Conservation (phyloP, 2,329 filamentous ascomycete genomes). For the Exophiala sideris region DNA sequence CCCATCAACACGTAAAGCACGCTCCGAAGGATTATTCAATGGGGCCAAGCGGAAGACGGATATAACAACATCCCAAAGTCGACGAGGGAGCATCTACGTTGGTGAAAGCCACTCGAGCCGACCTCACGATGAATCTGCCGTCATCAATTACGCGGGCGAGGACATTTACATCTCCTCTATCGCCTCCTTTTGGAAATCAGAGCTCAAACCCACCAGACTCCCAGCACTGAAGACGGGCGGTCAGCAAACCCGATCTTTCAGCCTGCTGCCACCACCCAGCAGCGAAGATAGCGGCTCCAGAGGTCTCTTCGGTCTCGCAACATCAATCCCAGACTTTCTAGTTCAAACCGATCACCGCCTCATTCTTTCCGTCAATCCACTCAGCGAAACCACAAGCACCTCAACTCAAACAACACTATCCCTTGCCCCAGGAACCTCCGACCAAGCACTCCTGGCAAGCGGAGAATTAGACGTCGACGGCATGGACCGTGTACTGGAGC, state of each 20-base stretch:
- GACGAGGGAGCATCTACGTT: constrained; percentile 42
- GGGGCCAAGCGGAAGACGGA: constrained; percentile 29
- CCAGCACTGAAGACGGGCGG: constrained; percentile 16
- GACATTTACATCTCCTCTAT: constrained; percentile 44
- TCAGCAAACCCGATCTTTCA: constrained; percentile 10
- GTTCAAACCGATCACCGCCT: constrained; percentile 21
- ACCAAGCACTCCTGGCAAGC: constrained; percentile 41
- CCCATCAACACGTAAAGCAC: constrained; percentile 45
- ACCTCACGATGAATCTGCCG: constrained; percentile 39
- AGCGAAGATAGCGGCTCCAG: not conserved
- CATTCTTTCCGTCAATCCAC: constrained; percentile 18
- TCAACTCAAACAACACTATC: constrained; percentile 1
- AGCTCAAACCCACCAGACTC: constrained; percentile 15
- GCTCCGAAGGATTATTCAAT: constrained; percentile 42
- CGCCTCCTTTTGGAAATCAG: constrained; percentile 42
- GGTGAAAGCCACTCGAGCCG: constrained; percentile 34
- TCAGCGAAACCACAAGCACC: constrained; percentile 9
- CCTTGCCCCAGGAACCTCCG: constrained; percentile 19
- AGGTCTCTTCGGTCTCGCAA: constrained; percentile 6
- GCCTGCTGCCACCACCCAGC: constrained; percentile 4
- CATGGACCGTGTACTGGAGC: constrained; percentile 45
- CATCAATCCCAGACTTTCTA: constrained; percentile 19
- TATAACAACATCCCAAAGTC: constrained; percentile 29
- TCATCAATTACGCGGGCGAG: constrained; percentile 42
- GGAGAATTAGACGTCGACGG: constrained; percentile 47